These are phyloP conservation scores for Venturiaceae sp. DNA, from an alignment of 2,329 filamentous ascomycete genomes.

Conservation along the genomic window DNA sequence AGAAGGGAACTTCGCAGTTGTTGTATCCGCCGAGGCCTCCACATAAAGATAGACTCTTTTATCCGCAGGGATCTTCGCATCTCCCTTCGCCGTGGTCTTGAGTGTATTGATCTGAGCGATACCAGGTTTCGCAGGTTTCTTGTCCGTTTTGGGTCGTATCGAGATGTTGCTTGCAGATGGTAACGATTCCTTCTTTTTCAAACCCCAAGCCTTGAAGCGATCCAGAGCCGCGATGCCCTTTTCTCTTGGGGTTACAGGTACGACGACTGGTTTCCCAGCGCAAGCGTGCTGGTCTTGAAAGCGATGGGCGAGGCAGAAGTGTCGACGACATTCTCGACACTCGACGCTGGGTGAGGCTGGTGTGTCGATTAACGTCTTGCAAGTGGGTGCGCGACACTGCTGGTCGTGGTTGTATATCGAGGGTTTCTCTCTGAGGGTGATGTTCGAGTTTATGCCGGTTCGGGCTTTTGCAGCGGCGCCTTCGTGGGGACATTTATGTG, in stretches of 20 bases:
- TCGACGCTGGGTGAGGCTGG: constrained; percentile 58
- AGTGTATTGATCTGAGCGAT: constrained; percentile 64
- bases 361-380: constrained; percentile 64
- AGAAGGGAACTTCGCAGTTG: constrained; percentile 69
- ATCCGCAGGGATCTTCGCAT: constrained; percentile 67
- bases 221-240: constrained; percentile 66
- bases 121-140: constrained; percentile 1
- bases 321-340: constrained; percentile 60
- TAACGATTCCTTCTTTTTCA: constrained; percentile 55
- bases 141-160: background rate
- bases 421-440: constrained; percentile 31
- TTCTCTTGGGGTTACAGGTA: constrained; percentile 47
- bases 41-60: constrained; percentile 88
- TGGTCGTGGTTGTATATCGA: constrained; percentile 50
- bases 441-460: constrained; percentile 5
- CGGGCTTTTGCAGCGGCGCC: constrained; percentile 23
- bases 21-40: constrained; percentile 80
- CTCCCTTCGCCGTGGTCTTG: constrained; percentile 84
- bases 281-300: constrained; percentile 78
- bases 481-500: constrained; percentile 58
- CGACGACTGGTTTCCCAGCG: constrained; percentile 52
- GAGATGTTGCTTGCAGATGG: constrained; percentile 39
- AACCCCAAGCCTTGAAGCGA: constrained; percentile 70
- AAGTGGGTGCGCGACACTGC: constrained; percentile 56
- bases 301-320: constrained; percentile 71